Conservation (phyloP, 176 grass and related monocot genomes). For the Chrysopogon serrulatus region DNA sequence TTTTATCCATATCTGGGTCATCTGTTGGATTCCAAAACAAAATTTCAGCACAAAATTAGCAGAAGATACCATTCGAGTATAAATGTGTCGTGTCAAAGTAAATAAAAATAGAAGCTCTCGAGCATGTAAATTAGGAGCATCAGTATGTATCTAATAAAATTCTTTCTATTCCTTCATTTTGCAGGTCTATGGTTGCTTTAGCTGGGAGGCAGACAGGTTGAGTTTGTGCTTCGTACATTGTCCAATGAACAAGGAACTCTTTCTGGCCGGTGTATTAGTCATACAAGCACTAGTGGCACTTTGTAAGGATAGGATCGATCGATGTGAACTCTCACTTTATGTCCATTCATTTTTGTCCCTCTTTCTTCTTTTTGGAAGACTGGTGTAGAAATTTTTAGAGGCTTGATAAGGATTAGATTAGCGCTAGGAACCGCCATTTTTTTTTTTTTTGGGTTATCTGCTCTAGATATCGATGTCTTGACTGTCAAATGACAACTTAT, state of each 20-base stretch:
- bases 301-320: slow-evolving; percentile 26
- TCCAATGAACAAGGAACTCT: slow-evolving; percentile 1
- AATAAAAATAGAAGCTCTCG: not conserved
- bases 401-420: not conserved
- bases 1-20: slow-evolving; percentile 54
- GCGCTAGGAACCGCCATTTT: not conserved
- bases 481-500: not conserved
- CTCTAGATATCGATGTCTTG: not conserved
- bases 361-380: not conserved
- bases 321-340: slow-evolving; percentile 10
- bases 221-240: not conserved
- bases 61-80: not conserved
- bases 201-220: not conserved
- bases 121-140: not conserved
- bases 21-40: slow-evolving; percentile 27
- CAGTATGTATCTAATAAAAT: slow-evolving; percentile 8
- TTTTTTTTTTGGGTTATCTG: not conserved
- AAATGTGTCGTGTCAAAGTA: not conserved
- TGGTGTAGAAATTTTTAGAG: slow-evolving; percentile 6
- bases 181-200: slow-evolving; percentile 21
- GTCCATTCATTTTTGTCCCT: not conserved
- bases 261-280: slow-evolving; percentile 17
- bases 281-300: slow-evolving; percentile 26
- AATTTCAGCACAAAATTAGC: slow-evolving; percentile 10
- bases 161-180: not conserved